phyloP scores from a whole-genome alignment of 1,139 yeast genomes.

The Hansenula anomala region DNA sequence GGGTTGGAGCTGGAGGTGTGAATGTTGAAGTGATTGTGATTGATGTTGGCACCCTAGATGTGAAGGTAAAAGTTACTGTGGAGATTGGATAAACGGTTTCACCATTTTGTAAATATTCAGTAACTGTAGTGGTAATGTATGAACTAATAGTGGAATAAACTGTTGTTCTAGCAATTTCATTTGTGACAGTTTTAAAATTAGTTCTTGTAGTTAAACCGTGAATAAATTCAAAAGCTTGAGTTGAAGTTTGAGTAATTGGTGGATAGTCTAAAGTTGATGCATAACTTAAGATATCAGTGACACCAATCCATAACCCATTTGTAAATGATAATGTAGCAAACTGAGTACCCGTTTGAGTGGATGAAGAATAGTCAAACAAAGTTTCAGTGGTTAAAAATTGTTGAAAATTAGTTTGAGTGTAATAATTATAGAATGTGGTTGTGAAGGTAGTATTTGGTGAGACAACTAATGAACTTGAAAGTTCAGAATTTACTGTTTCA shows the following conservation, averaged over 20 bases:
- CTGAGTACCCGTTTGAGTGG: slow-evolving; percentile 9
- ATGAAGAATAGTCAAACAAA: slow-evolving; percentile 3
- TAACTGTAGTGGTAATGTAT: slow-evolving; percentile 9
- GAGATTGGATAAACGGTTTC: slow-evolving; percentile 12
- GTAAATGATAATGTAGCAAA: slow-evolving; percentile 12
- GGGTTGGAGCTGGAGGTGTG: too few relatives aligned
- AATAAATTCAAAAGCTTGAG: slow-evolving; percentile 10
- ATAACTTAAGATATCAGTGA: slow-evolving; percentile 4
- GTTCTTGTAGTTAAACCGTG: slow-evolving; percentile 11
- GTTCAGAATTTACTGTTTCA: slow-evolving; percentile 4
- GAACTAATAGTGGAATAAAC: slow-evolving; percentile 7
- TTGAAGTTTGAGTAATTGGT: slow-evolving; percentile 4
- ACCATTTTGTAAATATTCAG: slow-evolving; percentile 10
- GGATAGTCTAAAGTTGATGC: slow-evolving; percentile 3
- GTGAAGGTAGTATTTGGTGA: slow-evolving; percentile 11
- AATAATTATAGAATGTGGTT: slow-evolving; percentile 4
- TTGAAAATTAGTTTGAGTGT: slow-evolving; percentile 3
- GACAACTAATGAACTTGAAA: slow-evolving; percentile 2
- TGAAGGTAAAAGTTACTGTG: slow-evolving; percentile 12
- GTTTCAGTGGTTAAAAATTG: slow-evolving; percentile 1
- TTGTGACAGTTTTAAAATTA: slow-evolving; percentile 10
- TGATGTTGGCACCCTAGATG: too few relatives aligned
- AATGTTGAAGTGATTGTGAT: too few relatives aligned
- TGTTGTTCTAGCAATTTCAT: slow-evolving; percentile 11
- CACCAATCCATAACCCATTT: slow-evolving; percentile 13